Evolutionary conservation across 2,329 filamentous ascomycete genomes (phyloP), one percentile per base, ranked within the genome.

Genomic region (Clonostachys solani): DNA sequence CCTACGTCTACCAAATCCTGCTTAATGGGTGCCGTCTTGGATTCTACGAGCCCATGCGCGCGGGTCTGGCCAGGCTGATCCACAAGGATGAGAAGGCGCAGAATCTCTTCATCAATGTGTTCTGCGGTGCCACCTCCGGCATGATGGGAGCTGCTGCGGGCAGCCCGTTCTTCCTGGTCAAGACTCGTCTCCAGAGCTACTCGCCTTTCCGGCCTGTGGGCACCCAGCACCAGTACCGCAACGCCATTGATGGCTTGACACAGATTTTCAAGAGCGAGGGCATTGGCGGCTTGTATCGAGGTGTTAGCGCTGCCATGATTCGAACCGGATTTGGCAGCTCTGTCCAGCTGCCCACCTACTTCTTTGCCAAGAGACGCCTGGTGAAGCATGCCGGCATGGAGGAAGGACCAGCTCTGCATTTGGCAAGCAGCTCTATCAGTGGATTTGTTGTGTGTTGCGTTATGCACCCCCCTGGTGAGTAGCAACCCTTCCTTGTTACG

Each of bases 381-480:
- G 80, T 89, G 49, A 84, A 80, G 60, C 91, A 96, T 62, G 69
- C 92, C 46, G 90, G 85, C 42, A 91, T 97, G 86, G 75, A 94
- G 60, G 94, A 99, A 62, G 92, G 94, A 2, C 88, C 90, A 36
- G 85, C 87, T 41, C 72, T 99, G 60, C 94, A 99, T 66, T 74
- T 99, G 54, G 80, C 89, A 36, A 95, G 90, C 66, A 96, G 91
- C 58, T 85, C 92, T 5, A 84, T 83, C 36, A 96, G 90, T 60
- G 94, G 94, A 1, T 96, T 99, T 60, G 94, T 96, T 12, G 94
- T 99, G 16, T 99, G 94, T 73, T 89, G 89, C 57, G 85, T 97
- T 53, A 99, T 99, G 94, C 94, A 99, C 62, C 94, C 94, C 46
- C 94, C 94, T 61, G 87, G 87, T 90, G 69, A 63, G 78, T 65